Percentiles rank a stretch among this genome's conserved stretches.
Evolutionary conservation across 2,329 filamentous ascomycete species (phyloP).

Genomic region (Conoideocrella luteorostrata): DNA sequence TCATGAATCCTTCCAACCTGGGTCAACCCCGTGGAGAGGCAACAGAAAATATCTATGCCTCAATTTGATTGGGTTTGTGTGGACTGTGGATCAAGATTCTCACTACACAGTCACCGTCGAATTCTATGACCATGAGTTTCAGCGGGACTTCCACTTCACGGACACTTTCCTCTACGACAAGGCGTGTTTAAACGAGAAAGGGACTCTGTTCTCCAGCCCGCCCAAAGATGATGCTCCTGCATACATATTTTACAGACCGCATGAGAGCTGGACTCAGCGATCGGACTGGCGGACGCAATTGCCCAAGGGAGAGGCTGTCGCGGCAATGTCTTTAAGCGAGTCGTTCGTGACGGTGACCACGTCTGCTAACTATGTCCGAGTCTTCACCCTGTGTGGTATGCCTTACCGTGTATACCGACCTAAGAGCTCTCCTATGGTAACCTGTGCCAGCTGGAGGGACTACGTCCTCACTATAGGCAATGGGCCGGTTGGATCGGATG

Average conservation of each 20-base stretch:
- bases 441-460: constrained; percentile 89
- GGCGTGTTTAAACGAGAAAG: constrained; percentile 81
- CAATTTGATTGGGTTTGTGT: constrained; percentile 89
- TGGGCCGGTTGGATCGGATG: constrained; percentile 74
- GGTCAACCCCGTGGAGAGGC: constrained; percentile 91
- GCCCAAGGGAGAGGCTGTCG: constrained; percentile 80
- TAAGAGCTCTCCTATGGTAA: constrained; percentile 84
- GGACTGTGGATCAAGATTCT: constrained; percentile 93
- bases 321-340: constrained; percentile 83
- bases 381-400: constrained; percentile 89
- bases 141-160: constrained; percentile 95
- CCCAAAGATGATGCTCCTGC: constrained; percentile 61
- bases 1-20: constrained; percentile 85
- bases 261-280: constrained; percentile 91
- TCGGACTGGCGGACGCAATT: constrained; percentile 85
- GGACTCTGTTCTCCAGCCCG: constrained; percentile 77
- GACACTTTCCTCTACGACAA: constrained; percentile 96
- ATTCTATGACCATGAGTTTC: constrained; percentile 90
- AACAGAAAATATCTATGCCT: constrained; percentile 90
- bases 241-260: constrained; percentile 89
- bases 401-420: constrained; percentile 85
- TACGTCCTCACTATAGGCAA: constrained; percentile 97
- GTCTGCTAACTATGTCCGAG: constrained; percentile 76
- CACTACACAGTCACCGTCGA: constrained; percentile 93
- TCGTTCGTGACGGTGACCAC: constrained; percentile 89